phyloP scores from a whole-genome alignment of 163 green algal species.

The Prototheca stagnorum region DNA sequence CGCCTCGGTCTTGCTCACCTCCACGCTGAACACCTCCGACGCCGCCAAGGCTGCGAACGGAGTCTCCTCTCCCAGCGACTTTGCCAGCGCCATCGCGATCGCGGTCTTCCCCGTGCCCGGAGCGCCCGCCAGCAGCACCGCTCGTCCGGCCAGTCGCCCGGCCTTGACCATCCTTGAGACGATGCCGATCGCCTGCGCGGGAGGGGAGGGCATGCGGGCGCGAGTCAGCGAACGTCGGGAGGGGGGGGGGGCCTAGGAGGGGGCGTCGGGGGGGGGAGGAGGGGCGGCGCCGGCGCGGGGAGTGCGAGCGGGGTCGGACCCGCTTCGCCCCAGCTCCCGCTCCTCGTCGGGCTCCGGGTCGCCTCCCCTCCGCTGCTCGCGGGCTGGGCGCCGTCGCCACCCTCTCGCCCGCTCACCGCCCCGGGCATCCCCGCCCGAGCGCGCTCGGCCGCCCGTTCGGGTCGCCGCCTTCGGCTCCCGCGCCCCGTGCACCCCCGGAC shows the following conservation, averaged over 20 bases:
- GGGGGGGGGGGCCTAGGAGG: too few relatives aligned
- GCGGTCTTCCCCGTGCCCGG: conserved; percentile 96
- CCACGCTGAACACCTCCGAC: conserved; percentile 94
- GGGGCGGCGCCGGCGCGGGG: not conserved
- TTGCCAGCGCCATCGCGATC: conserved; percentile 98
- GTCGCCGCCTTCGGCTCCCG: too few relatives aligned
- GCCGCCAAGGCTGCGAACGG: conserved; percentile 96
- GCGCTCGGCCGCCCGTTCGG: too few relatives aligned
- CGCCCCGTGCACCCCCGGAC: too few relatives aligned
- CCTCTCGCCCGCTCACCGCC: too few relatives aligned
- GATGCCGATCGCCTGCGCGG: conserved; percentile 70
- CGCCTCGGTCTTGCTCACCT: conserved; percentile 98
- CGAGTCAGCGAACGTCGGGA: not conserved
- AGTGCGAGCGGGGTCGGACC: too few relatives aligned
- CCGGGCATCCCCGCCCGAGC: too few relatives aligned
- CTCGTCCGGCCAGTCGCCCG: conserved; percentile 88
- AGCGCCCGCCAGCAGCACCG: conserved; percentile 86
- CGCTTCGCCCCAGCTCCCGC: too few relatives aligned
- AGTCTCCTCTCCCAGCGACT: conserved; percentile 90
- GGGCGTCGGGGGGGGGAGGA: too few relatives aligned
- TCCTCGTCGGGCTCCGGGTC: too few relatives aligned
- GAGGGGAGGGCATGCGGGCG: not conserved
- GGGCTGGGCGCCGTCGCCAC: too few relatives aligned
- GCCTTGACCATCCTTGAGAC: conserved; percentile 93
- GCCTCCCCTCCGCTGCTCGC: too few relatives aligned